A percentile compares a stretch with the other conserved stretches of the same genome.
phyloP scores from a whole-genome alignment of 305 asterid species.

The Fraxinus ornus region DNA sequence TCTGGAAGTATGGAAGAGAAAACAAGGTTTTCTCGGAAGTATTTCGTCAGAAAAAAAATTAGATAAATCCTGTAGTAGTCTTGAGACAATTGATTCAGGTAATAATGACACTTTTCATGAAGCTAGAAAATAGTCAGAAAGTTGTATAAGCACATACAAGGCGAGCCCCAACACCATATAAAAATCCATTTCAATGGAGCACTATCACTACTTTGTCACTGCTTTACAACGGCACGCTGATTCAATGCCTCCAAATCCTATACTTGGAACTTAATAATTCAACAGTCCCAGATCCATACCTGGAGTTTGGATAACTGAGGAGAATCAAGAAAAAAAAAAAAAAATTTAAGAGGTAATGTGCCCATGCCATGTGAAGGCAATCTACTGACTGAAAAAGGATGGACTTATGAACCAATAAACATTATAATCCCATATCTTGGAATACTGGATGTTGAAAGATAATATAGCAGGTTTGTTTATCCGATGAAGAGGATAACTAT shows the following conservation, averaged over 20 bases:
- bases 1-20: too few relatives aligned
- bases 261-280: constrained; percentile 11
- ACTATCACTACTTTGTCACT: not conserved
- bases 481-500: constrained; percentile 85
- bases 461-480: constrained; percentile 91
- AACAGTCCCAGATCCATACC: not conserved
- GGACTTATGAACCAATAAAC: not conserved
- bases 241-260: not conserved
- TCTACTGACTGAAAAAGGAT: not conserved
- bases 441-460: constrained; percentile 67
- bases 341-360: not conserved
- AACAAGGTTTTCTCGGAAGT: too few relatives aligned
- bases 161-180: not conserved
- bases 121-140: not conserved
- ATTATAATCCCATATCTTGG: constrained; percentile 50
- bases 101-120: not conserved
- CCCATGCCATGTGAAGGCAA: not conserved
- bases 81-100: not conserved
- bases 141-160: not conserved
- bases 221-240: not conserved
- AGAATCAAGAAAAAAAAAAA: not conserved
- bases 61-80: too few relatives aligned
- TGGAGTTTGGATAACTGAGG: not conserved
- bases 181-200: not conserved
- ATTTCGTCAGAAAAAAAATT: too few relatives aligned